Evolutionary conservation across 2,329 filamentous ascomycete genomes (phyloP).

Genomic region (Xylariaceae sp.): DNA sequence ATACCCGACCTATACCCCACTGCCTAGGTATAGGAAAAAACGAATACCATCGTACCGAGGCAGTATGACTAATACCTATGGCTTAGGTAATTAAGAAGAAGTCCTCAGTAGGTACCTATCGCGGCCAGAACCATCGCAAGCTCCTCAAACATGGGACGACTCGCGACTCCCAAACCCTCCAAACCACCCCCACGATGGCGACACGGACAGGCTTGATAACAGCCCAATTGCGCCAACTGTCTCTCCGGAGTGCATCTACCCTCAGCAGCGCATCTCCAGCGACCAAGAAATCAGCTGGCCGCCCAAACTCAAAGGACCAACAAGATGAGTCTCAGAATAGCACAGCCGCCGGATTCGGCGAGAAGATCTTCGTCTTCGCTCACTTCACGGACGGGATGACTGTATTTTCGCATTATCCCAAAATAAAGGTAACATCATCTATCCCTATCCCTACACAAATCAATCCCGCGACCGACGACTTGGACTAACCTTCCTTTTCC

Average conservation of each 20-base stretch:
- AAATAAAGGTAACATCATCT: slow-evolving; percentile 38
- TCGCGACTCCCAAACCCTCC: neutral
- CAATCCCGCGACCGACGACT: no score
- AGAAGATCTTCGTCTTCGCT: slow-evolving; percentile 52
- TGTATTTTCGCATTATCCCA: slow-evolving; percentile 46
- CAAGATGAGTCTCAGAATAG: no score
- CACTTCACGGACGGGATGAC: slow-evolving; percentile 47
- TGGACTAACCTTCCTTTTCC: neutral
- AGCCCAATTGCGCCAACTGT: slow-evolving; percentile 38
- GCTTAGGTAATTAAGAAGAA: no score
- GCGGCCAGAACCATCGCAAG: neutral
- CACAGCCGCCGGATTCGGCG: slow-evolving; percentile 40
- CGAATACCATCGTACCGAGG: no score
- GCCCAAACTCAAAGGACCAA: no score
- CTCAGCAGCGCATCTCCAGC: slow-evolving; percentile 34
- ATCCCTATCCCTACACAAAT: neutral
- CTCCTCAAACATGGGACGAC: neutral
- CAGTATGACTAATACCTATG: no score
- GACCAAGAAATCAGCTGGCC: neutral
- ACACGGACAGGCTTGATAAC: slow-evolving; percentile 37
- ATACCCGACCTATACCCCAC: no score
- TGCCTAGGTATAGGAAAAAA: no score
- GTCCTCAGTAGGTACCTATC: no score
- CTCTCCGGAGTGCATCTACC: slow-evolving; percentile 26
- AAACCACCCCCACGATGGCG: slow-evolving; percentile 22